Evolutionary conservation across 2,329 filamentous ascomycete species (phyloP), one percentile per base, ranked within the genome.

Genomic region (Scedosporium apiospermum): DNA sequence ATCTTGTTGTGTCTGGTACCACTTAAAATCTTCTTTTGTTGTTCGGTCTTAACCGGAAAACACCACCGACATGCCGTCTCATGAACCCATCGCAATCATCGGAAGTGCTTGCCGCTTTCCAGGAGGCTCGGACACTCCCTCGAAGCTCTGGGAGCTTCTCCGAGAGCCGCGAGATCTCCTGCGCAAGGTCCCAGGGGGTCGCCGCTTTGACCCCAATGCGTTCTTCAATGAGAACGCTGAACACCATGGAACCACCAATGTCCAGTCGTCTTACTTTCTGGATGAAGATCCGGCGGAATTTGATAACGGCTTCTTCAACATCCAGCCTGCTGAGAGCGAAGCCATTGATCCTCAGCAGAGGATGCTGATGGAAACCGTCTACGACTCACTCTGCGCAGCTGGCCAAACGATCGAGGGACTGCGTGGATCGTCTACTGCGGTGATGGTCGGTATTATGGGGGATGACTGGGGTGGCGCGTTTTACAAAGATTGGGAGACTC

Each of bases 81-180:
- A 34, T 2, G 57, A 59, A 41, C 57, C 57, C n/a, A 59, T 59
- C 41, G 57, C 57, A 21, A 59, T 59, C 23, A 72, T 80, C n/a
- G 78, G 78, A 66, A 79, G 80, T 72, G 73, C 76, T 3, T 80
- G 77, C 65, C 77, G 78, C 27, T 71, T 80, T 57, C 76, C 78
- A 0, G 78, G 78, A 7, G 73, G 73, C 57, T 74, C 78, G 21
- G 70, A 73, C 7, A 76, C 70, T 6, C 72, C 75, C 3, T 73
- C 73, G 6, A 76, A 79, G 64, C 76, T 81, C 61, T 81, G 78
- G 78, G 71, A 74, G 60, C 68, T 75, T 14, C 69, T 70, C 12
- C 41, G 55, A 64, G 68, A 44, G 62, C 63, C 10, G 9, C 71
- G 71, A n/a, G 73, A 70, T 9, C 75, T 73, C 23, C 77, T 71